phyloP scores from a whole-genome alignment of 2,329 filamentous ascomycete species.

The Aspergillus bombycis region DNA sequence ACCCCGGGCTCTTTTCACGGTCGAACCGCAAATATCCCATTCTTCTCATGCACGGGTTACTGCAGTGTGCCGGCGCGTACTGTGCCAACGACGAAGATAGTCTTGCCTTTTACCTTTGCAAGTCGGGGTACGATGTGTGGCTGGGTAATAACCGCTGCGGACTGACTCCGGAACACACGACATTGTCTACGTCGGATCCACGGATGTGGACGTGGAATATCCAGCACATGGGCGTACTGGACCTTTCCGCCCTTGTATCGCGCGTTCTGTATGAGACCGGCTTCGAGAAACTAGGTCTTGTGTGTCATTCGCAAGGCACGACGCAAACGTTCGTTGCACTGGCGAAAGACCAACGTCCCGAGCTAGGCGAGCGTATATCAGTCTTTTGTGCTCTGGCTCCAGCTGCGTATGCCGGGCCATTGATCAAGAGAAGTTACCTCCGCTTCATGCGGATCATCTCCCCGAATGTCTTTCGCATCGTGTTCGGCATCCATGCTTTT shows the following conservation, averaged over 20 bases:
- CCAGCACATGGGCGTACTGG: conserved; percentile 87
- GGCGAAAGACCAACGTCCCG: conserved; percentile 85
- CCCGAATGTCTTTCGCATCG: conserved; percentile 72
- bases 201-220: conserved; percentile 98
- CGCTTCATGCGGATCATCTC: conserved; percentile 86
- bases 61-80: conserved; percentile 87
- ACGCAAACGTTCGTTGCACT: conserved; percentile 85
- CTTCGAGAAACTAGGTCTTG: conserved; percentile 78
- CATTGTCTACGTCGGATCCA: conserved; percentile 74
- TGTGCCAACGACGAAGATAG: conserved; percentile 89
- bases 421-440: conserved; percentile 87
- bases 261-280: conserved; percentile 80
- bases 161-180: conserved; percentile 74
- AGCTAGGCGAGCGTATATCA: conserved; percentile 77
- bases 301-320: conserved; percentile 89
- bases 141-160: conserved; percentile 92
- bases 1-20: conserved; percentile 26
- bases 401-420: conserved; percentile 83
- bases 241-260: conserved; percentile 78
- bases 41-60: conserved; percentile 81
- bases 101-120: conserved; percentile 88
- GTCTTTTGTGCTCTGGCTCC: conserved; percentile 92
- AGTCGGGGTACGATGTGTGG: conserved; percentile 93
- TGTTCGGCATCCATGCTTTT: conserved; percentile 92
- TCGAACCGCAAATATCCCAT: conserved; percentile 66